Evolutionary conservation across 1,284 basidiomycete genomes (phyloP), one percentile per base, ranked within the genome.

Genomic region (Apiotrichum sp.): DNA sequence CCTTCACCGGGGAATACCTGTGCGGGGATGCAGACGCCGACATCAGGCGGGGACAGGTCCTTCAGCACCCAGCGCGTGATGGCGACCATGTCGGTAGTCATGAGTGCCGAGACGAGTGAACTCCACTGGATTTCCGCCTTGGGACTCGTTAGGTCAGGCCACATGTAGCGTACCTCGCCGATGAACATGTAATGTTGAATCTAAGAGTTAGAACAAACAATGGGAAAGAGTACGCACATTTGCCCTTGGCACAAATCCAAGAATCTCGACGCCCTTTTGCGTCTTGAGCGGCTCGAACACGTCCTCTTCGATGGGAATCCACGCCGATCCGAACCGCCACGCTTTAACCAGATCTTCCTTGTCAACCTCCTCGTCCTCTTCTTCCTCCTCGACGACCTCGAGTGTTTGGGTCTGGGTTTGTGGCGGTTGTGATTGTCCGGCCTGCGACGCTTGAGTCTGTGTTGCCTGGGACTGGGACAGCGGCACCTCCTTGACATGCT

Each of bases 251-350:
- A 93, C 87, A 77, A 97, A 95, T 0, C 87, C 87, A 61, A 88
- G 83, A 44, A 98, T 84, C 57, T 96, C 90, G 40, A 97, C 86
- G 1, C 92, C 91, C 66, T 86, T 87, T 66, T 78, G 81, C 1
- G 90, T 89, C 4, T 80, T 78, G 34, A 92, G 77, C 53, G 80
- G 81, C 42, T 82, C 82, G 64, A 92, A 93, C 50, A 86, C 88
- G 44, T 79, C 79, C 41, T 89, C 88, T 3, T 88, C 86, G 72
- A 87, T 85, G 2, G 91, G 89, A 1, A 86, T 86, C 72, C 92
- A 91, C 3, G 87, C 89, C 3, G 88, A 85, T 5, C 95, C 95
- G 64, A 97, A 96, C 72, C 91, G 89, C 81, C 88, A 97, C 0
- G 92, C 95, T 60, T 83, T 81, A 22, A 75, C 73, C 8, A 76